Evolutionary conservation across 2,329 filamentous ascomycete genomes (phyloP), one percentile per base, ranked within the genome.

Genomic region (Exophiala viscosa): DNA sequence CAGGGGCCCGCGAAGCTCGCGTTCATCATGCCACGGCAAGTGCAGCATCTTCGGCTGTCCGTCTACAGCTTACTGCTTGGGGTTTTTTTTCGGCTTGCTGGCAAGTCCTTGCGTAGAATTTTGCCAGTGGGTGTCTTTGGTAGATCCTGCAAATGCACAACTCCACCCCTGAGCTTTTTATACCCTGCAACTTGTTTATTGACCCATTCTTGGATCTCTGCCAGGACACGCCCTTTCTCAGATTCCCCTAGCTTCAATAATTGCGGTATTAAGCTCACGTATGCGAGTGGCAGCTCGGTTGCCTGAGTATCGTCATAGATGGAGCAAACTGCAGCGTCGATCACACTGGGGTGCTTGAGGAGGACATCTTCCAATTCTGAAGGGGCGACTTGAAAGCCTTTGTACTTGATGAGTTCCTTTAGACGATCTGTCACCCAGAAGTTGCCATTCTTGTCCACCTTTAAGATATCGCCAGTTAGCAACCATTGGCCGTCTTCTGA

Each of bases 191-290:
- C 42, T 28, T 60, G 45, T n/a, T 14, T 28, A 36, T 59, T 43
- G 3, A 45, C 43, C 48, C 50, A 59, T 15, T 35, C 11, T 14
- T 40, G 50, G 42, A 59, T 57, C 15, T 59, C 54, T n/a, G 33
- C 31, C 3, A 56, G 41, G 2, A 57, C 14, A 2, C 18, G 35
- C 38, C 42, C 39, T 38, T 50, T 48, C 23, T 45, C 18, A 13
- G 45, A 31, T 1, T 81, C 79, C 65, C 89, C 89, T 67, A 95
- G 88, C 78, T 92, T 92, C 71, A 39, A 14, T 10, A 40, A 23
- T 6, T 9, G 11, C 1, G 42, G 10, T 23, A 36, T 33, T n/a
- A 95, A 95, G 67, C 89, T 91, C 2, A 74, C 65, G 57, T 73
- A 74, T 14, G 70, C 72, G 35, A 71, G 54, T 1, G 72, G 72